Evolutionary conservation across 495 filamentous ascomycete species (phyloP).

Genomic region (Penicillium goetzii): DNA sequence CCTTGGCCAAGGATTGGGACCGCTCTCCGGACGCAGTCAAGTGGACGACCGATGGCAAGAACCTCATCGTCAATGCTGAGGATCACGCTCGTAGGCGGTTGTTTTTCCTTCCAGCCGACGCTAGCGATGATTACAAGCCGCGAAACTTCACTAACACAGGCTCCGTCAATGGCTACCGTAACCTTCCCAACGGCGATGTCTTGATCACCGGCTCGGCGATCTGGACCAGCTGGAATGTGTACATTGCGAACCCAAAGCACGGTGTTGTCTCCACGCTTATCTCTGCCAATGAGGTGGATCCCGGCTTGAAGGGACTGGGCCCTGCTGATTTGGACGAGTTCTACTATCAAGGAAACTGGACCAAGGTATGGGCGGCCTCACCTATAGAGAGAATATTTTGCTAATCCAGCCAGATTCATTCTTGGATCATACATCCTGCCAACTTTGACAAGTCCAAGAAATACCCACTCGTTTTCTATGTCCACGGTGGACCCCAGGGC

Average conservation of each 20-base stretch:
- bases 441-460: constrained; percentile 49
- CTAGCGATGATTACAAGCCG: constrained; percentile 37
- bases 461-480: constrained; percentile 55
- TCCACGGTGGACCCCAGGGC: constrained; percentile 59
- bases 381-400: background rate
- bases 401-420: constrained; percentile 45
- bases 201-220: constrained; percentile 41
- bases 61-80: constrained; percentile 37
- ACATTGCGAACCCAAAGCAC: constrained; percentile 35
- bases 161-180: constrained; percentile 31
- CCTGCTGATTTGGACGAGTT: constrained; percentile 44
- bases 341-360: constrained; percentile 41
- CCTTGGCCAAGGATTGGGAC: constrained; percentile 46
- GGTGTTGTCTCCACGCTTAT: constrained; percentile 29
- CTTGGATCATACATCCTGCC: constrained; percentile 52
- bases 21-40: constrained; percentile 39
- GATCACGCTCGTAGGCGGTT: constrained; percentile 36
- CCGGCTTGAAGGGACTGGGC: constrained; percentile 34
- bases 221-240: constrained; percentile 42
- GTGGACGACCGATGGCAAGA: constrained; percentile 41
- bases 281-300: constrained; percentile 44
- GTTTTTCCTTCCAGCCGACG: constrained; percentile 38
- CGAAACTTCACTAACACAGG: constrained; percentile 38
- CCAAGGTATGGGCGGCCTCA: constrained; percentile 29
- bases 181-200: constrained; percentile 37